phyloP scores from a whole-genome alignment of 306 rosid species.

The Cajanus cajan region DNA sequence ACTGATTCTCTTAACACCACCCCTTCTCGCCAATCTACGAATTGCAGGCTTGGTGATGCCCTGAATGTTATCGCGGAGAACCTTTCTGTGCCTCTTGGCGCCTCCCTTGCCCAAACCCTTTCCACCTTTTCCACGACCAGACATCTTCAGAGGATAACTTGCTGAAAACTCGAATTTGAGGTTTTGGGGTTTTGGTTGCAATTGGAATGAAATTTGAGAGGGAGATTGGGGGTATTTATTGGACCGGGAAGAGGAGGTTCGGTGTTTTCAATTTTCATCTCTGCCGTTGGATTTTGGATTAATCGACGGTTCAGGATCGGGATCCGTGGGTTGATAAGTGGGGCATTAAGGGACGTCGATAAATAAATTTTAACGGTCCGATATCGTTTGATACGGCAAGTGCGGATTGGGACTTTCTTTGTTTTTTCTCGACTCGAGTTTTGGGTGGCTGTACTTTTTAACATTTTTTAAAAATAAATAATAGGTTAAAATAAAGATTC shows the following conservation, averaged over 20 bases:
- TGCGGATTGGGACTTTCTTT: background rate
- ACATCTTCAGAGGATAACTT: background rate
- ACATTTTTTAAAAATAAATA: background rate
- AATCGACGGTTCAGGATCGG: background rate
- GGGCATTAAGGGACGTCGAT: background rate
- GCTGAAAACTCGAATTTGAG: background rate
- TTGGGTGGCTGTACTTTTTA: background rate
- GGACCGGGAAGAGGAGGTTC: background rate
- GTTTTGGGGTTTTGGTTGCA: background rate
- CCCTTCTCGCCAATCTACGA: slow-evolving; percentile 39
- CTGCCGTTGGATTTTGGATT: background rate
- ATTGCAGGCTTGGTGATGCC: slow-evolving; percentile 3
- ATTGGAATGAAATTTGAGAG: accelerated
- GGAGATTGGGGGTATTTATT: background rate
- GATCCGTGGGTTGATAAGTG: background rate
- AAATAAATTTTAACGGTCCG: background rate
- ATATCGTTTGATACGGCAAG: background rate
- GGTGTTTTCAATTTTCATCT: background rate
- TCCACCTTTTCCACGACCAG: slow-evolving; percentile 39
- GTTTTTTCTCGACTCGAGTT: background rate
- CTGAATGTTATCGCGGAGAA: slow-evolving; percentile 40
- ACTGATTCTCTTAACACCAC: slow-evolving; percentile 42
- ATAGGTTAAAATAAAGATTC: no score
- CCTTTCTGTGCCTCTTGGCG: slow-evolving; percentile 42
- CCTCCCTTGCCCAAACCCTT: slow-evolving; percentile 45